Base-by-base conservation (phyloP, 139 green algal species). In the Monoraphidium neglectum region DNA sequence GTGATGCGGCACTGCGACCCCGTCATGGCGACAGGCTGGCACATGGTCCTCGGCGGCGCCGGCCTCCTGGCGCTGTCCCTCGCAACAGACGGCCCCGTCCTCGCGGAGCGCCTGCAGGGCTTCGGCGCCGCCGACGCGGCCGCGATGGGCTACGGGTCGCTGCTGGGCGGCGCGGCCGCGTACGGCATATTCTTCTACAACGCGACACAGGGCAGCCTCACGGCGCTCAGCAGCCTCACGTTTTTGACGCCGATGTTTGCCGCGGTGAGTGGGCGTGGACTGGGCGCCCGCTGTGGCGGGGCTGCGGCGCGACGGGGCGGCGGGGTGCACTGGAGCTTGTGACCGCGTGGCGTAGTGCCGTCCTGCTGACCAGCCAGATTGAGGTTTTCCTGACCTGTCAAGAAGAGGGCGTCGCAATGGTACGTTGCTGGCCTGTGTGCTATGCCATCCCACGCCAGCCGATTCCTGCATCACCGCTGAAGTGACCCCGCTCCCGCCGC, bases 1-100 rank as follows among this genome's bases (percentile, higher is more conserved):
- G 93, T 97, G 36, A 92, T 82, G 43, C 86, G 86, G 65, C 87
- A 94, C 70, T 77, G 78, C 26, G 96, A 99, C 83, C 93, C 97
- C 6, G 87, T 99, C 12, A 92, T 95, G 79, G 96, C 96, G 2
- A 99, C 95, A 15, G 96, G 95, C 2, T 99, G 92, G 91, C 96
- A 99, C 84, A 98, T 99, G 95, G 70, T 99, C 33, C 80, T 99
- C 10, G 96, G 96, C 13, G 93, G 94, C 3, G 26, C 95, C 0
- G 81, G 93, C 6, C 88, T 98, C 53, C 33, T 87, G 30, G 89
- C 76, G 40, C 56, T 54, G 16, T 79, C 79, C 8, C 56, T 80
- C 0, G 35, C 49, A 33, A 54, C 62, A 49, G 82, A 87, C 49
- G 64, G 80, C 80, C 36, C 28, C 2, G 75, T 80, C 38, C 72